Evolutionary conservation across 495 filamentous ascomycete species (phyloP).

Genomic region (Hyaloscypha variabilis): DNA sequence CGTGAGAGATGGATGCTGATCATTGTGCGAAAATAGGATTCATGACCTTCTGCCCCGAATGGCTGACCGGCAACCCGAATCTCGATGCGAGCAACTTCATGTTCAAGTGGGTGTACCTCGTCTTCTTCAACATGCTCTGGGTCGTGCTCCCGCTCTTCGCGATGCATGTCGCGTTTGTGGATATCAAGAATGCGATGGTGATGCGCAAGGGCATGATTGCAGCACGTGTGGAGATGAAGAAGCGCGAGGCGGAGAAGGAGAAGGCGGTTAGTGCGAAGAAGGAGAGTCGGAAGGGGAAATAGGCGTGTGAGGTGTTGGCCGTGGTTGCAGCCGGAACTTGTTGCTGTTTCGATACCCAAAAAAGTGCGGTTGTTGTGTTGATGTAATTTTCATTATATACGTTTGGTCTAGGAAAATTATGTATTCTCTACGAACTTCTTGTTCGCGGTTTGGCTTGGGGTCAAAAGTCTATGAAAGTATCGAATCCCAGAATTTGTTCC

Average conservation of each 20-base stretch:
- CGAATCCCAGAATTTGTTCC: too few relatives aligned
- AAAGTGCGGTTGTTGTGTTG: too few relatives aligned
- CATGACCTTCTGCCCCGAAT: slow-evolving; percentile 97
- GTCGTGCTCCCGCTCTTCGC: slow-evolving; percentile 80
- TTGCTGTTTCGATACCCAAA: too few relatives aligned
- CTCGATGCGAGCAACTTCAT: slow-evolving; percentile 82
- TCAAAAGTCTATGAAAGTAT: too few relatives aligned
- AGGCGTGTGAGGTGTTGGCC: too few relatives aligned
- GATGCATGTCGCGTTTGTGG: slow-evolving; percentile 64
- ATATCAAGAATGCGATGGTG: slow-evolving; percentile 60
- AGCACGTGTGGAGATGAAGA: slow-evolving; percentile 30
- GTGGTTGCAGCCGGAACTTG: too few relatives aligned
- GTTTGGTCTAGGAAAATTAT: too few relatives aligned
- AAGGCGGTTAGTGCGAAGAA: too few relatives aligned
- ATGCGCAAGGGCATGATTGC: slow-evolving; percentile 32
- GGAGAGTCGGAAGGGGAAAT: neutral
- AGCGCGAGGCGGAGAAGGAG: slow-evolving; percentile 27
- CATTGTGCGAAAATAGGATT: slow-evolving; percentile 58
- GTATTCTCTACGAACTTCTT: too few relatives aligned
- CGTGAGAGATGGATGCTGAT: neutral
- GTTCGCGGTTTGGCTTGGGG: too few relatives aligned
- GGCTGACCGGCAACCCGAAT: slow-evolving; percentile 76
- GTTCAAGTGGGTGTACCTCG: slow-evolving; percentile 85
- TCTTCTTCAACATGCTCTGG: slow-evolving; percentile 94
- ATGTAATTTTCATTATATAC: too few relatives aligned